Base-by-base conservation (phyloP, 2,329 filamentous ascomycete species). In the Venturia asperata region DNA sequence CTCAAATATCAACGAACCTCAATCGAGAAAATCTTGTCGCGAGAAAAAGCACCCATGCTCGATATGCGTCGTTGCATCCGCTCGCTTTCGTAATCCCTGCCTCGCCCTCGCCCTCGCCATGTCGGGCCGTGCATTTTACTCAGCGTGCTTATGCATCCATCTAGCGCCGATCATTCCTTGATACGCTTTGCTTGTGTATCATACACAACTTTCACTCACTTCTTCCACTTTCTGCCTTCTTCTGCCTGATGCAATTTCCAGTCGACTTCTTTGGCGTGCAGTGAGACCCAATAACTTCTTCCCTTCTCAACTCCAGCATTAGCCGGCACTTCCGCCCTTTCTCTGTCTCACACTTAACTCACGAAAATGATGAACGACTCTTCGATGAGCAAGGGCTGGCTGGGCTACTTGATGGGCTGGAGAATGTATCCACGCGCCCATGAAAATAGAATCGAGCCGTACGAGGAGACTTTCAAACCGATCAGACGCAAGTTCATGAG, bases 341-440 rank as follows among this genome's bases (percentile, higher is more conserved):
- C 45, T 5, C 45, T 47, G 24, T 11, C n/a, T 21, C 45, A 21
- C n/a, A 45, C 1, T 45, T n/a, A 27, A 49, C 6, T 27, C 47
- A 27, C 21, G 21, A 27, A 27, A 15, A 49, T 49, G 47, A 7
- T 49, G 47, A 21, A 27, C 2, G 47, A 49, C n/a, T 47, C 45
- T 47, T 47, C 45, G 7, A 24, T 49, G 47, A 52, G 47, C 17
- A 37, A 34, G 15, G 52, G 52, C 2, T 58, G 52, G 52, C 17
- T 58, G 5, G 27, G 52, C 5, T 58, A n/a, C 19, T 6, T 37
- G 15, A 58, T 39, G 52, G 30, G 52, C 24, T 58, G 52, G 52
- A 58, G 19, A 11, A n/a, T 58, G 52, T 64, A 64, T 45, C 63
- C 63, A 58, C 47, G 52, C 19, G 63, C 63, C n/a, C 63, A 64